Conservation (phyloP, 2,329 filamentous ascomycete genomes). For the Diaporthe helianthi region DNA sequence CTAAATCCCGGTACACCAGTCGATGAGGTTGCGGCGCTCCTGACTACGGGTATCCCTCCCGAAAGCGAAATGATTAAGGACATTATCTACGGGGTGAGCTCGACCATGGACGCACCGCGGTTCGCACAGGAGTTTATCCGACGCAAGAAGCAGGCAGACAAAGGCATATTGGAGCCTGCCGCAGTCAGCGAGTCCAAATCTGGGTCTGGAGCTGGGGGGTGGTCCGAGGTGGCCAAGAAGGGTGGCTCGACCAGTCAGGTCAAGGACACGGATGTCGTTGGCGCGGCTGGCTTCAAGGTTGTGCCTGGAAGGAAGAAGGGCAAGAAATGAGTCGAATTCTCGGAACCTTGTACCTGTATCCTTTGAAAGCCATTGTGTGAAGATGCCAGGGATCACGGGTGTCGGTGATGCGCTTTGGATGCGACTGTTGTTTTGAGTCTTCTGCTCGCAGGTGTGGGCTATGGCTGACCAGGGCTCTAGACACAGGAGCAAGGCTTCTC, state of each 20-base stretch:
- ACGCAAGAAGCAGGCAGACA: constrained; percentile 91
- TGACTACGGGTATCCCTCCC: constrained; percentile 65
- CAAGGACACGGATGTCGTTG: constrained; percentile 46
- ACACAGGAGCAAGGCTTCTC: neutral
- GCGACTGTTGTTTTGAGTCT: neutral
- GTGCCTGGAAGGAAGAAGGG: constrained; percentile 93
- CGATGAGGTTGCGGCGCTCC: constrained; percentile 78
- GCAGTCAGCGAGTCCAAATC: constrained; percentile 57
- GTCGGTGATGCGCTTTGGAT: neutral
- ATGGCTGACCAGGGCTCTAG: neutral
- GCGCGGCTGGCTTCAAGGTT: constrained; percentile 78
- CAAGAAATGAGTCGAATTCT: constrained; percentile 62
- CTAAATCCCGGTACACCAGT: constrained; percentile 66
- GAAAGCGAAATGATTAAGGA: constrained; percentile 49
- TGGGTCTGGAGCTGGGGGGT: constrained; percentile 69
- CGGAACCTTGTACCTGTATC: neutral
- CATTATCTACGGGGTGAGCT: constrained; percentile 89
- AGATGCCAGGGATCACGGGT: neutral
- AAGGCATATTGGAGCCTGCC: constrained; percentile 75
- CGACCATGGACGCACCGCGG: constrained; percentile 88
- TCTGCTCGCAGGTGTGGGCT: neutral
- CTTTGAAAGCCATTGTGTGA: neutral
- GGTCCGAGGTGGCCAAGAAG: constrained; percentile 98
- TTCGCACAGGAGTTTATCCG: constrained; percentile 95
- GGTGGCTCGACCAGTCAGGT: constrained; percentile 61